These are phyloP conservation scores for Mollisiaceae sp. DNA, from an alignment of 2,329 filamentous ascomycete species.

Conservation along the genomic window DNA sequence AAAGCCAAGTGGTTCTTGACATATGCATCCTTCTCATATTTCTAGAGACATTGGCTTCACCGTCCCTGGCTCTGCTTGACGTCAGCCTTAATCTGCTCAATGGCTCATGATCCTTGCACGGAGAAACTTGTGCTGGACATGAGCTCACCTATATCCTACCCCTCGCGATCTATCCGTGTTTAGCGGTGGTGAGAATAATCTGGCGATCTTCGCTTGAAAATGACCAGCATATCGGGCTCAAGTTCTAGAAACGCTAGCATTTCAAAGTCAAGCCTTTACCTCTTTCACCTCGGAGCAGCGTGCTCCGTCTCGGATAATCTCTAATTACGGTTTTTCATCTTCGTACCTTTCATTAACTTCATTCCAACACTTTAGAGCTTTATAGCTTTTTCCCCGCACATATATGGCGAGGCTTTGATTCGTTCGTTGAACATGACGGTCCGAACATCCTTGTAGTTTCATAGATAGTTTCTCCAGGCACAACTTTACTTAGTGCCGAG, in stretches of 20 bases:
- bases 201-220: no score
- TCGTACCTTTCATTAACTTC: conserved; percentile 1
- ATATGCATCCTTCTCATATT: neutral
- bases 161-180: conserved; percentile 12
- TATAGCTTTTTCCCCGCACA: neutral
- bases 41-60: neutral
- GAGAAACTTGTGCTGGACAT: conserved; percentile 12
- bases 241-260: conserved; percentile 11
- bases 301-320: conserved; percentile 14
- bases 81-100: no score
- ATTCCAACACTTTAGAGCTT: no score
- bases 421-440: neutral
- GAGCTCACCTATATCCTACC: conserved; percentile 8
- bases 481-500: neutral
- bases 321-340: conserved; percentile 2
- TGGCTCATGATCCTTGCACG: neutral
- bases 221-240: conserved; percentile 16
- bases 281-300: neutral
- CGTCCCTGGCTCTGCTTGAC: no score
- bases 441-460: neutral
- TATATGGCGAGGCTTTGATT: neutral
- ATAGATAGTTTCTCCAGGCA: neutral
- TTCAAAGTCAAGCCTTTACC: conserved; percentile 4
- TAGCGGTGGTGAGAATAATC: neutral
- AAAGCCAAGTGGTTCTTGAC: no score